These are phyloP conservation scores for Hypericum androsaemum DNA, from an alignment of 345 rosid genomes.

Conservation along the genomic window DNA sequence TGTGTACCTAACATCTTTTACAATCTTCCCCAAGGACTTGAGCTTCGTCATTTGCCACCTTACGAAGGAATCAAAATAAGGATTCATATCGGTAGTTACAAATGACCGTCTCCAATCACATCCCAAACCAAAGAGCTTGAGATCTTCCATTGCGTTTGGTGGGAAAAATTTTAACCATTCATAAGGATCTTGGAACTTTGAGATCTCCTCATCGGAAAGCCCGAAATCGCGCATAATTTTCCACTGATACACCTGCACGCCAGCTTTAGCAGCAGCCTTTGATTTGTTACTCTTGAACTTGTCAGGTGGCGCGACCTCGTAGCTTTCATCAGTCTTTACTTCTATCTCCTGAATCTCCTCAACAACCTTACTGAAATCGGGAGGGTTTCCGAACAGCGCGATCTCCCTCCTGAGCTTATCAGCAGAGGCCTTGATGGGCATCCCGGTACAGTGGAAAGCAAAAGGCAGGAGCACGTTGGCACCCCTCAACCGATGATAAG, in stretches of 20 bases:
- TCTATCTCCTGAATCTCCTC: conserved; percentile 23
- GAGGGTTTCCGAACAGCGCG: conserved; percentile 63
- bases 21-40: conserved; percentile 77
- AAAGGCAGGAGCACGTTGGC: conserved; percentile 81
- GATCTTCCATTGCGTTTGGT: conserved; percentile 65
- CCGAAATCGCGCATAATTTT: conserved; percentile 94
- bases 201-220: conserved; percentile 57
- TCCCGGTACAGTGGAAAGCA: conserved; percentile 91
- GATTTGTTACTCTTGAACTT: conserved; percentile 85
- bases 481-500: conserved; percentile 76
- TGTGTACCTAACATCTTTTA: conserved; percentile 72
- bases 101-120: conserved; percentile 94
- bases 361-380: conserved; percentile 38
- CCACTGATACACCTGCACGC: conserved; percentile 79
- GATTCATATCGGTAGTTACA: conserved; percentile 75
- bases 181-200: conserved; percentile 58
- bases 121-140: conserved; percentile 78
- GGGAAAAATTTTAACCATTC: conserved; percentile 79
- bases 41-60: conserved; percentile 90
- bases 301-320: conserved; percentile 27
- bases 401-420: conserved; percentile 80
- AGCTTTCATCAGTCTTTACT: conserved; percentile 26
- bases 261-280: conserved; percentile 67
- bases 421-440: conserved; percentile 97
- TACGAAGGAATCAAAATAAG: conserved; percentile 68